A percentile compares a stretch with the other conserved stretches of the same genome.
Conservation (phyloP, 2,329 filamentous ascomycete genomes). For the Verticillium nonalfalfae region DNA sequence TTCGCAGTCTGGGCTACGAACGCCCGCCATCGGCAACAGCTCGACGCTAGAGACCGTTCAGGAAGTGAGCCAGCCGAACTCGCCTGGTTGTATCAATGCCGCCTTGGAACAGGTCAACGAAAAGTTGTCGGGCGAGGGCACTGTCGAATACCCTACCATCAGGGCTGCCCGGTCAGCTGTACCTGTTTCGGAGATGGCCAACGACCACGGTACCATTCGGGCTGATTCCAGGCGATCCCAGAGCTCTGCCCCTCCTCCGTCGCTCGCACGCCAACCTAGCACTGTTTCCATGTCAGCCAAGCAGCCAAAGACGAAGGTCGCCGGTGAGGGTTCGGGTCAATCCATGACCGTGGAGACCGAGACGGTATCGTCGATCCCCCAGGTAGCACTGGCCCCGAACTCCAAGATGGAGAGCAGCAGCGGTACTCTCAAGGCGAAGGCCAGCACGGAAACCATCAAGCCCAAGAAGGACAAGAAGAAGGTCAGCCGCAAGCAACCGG, state of each 20-base stretch:
- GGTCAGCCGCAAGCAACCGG: constrained; percentile 64
- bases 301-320: constrained; percentile 60
- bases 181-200: constrained; percentile 51
- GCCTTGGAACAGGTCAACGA: constrained; percentile 46
- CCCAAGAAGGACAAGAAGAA: constrained; percentile 92
- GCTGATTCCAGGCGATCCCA: constrained; percentile 30
- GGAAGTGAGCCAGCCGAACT: constrained; percentile 74
- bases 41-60: constrained; percentile 83
- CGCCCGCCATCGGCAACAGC: constrained; percentile 49
- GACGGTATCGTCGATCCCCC: constrained; percentile 85
- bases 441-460: constrained; percentile 91
- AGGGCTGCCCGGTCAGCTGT: constrained; percentile 37
- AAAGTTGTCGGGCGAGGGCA: constrained; percentile 35
- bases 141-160: constrained; percentile 31
- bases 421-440: constrained; percentile 76
- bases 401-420: constrained; percentile 57
- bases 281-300: constrained; percentile 56
- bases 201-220: constrained; percentile 55
- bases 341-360: constrained; percentile 99
- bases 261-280: constrained; percentile 60
- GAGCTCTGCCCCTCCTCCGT: constrained; percentile 41
- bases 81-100: constrained; percentile 47
- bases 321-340: constrained; percentile 65
- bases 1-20: constrained; percentile 47
- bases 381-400: constrained; percentile 64